Evolutionary conservation across 2,329 filamentous ascomycete species (phyloP), one percentile per base, ranked within the genome.

Genomic region (Penicillium freii): DNA sequence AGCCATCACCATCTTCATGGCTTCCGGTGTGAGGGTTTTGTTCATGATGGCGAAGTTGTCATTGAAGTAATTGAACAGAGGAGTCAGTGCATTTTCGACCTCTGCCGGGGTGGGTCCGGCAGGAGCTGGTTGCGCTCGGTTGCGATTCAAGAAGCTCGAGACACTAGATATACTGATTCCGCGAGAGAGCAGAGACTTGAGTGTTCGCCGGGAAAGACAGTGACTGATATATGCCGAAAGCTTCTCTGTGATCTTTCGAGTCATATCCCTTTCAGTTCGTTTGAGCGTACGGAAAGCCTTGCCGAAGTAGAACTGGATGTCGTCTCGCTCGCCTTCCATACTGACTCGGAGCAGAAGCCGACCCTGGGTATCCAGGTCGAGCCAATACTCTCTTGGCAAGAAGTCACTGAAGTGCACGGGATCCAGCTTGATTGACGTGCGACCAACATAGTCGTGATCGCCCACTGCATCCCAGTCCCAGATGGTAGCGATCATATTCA

Each of bases 31-130:
- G 56, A 99, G 80, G 0, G 93, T 97, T 74, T 94, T 87, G 77
- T 97, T 97, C 92, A 99, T 96, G 66, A 97, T 96, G 58, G 92
- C 91, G 75, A 99, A 99, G 70, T 99, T 99, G 72, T 97, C 93
- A 72, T 99, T 91, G 71, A 99, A 99, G 74, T 99, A 99, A 53
- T 87, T 84, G 71, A 97, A 94, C 0, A 99, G 82, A 5, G 92
- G 89, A 65, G 89, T 87, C 13, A 99, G 79, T 0, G 91, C 91
- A 65, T 88, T 88, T 63, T 91, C 88, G 21, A 96, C 83, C 58
- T 97, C 91, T 7, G 82, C 82, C 33, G 85, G 84, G 0, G 90
- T 88, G 10, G 88, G 80, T 1, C 82, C 81, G 47, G 85, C 81
- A 10, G 77, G 63, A 15, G 79, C 73, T 40, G 78, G 76, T 63